Conservation (phyloP, 345 rosid genomes). For the Populus pruinosa region DNA sequence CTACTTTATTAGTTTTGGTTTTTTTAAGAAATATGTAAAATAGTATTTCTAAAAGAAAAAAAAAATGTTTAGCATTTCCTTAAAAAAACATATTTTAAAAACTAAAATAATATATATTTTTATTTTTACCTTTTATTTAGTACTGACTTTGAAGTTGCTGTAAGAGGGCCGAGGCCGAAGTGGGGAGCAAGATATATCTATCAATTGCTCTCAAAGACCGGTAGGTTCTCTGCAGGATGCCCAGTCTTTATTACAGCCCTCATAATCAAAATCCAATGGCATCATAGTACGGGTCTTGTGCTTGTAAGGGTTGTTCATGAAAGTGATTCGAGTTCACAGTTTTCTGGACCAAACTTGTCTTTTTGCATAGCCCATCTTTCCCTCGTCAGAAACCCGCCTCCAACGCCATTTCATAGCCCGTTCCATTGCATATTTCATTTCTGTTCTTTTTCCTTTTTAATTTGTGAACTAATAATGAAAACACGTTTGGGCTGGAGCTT, state of each 20-base stretch:
- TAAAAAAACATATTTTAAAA: too few species aligned
- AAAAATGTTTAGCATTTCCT: too few species aligned
- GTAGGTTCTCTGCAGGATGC: slow-evolving; percentile 22
- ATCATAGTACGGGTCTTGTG: slow-evolving; percentile 28
- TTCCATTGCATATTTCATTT: neutral
- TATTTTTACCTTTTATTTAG: too few species aligned
- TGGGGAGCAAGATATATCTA: slow-evolving; percentile 8
- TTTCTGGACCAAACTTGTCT: slow-evolving; percentile 2
- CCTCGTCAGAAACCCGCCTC: slow-evolving; percentile 19
- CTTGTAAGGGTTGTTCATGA: neutral
- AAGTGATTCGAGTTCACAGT: neutral
- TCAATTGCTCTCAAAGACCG: slow-evolving; percentile 14
- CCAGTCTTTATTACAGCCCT: slow-evolving; percentile 10
- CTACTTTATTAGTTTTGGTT: too few species aligned
- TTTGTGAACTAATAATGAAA: slow-evolving; percentile 1
- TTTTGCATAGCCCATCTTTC: neutral
- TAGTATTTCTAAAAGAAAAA: too few species aligned
- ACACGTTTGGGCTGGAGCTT: slow-evolving; percentile 17
- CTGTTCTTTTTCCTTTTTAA: too few species aligned
- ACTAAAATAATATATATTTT: too few species aligned
- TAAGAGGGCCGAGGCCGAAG: slow-evolving; percentile 1
- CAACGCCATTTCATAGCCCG: slow-evolving; percentile 13
- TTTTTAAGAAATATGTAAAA: too few species aligned
- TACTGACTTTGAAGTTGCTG: too few species aligned
- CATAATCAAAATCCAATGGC: slow-evolving; percentile 12